phyloP scores from a whole-genome alignment of 2,329 filamentous ascomycete species.

The Exophiala oligosperma region DNA sequence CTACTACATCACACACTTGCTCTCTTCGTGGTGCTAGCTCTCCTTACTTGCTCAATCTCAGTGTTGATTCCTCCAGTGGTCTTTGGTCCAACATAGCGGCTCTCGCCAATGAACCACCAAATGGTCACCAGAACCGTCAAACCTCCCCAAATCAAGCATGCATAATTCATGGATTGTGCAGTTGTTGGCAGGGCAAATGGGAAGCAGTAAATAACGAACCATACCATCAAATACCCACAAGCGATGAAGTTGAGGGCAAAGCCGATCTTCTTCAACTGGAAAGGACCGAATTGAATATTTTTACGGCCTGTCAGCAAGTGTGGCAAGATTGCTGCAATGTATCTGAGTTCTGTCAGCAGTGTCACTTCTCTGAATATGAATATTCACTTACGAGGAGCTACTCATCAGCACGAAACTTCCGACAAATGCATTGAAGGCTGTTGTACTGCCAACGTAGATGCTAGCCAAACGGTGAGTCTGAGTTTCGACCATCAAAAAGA shows the following conservation, averaged over 20 bases:
- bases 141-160: constrained; percentile 53
- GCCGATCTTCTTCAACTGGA: constrained; percentile 55
- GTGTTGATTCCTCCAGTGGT: constrained; percentile 12
- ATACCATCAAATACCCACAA: constrained; percentile 55
- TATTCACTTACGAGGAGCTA: constrained; percentile 43
- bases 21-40: constrained; percentile 17
- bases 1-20: constrained; percentile 1
- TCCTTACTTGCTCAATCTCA: constrained; percentile 14
- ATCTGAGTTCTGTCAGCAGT: constrained; percentile 30
- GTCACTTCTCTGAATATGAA: neutral
- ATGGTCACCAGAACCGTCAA: constrained; percentile 50
- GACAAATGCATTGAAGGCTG: constrained; percentile 57
- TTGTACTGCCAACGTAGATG: constrained; percentile 44
- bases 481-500: constrained; percentile 38
- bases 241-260: constrained; percentile 51
- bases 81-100: constrained; percentile 15
- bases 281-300: constrained; percentile 53
- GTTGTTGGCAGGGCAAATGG: constrained; percentile 50
- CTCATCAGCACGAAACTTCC: constrained; percentile 61
- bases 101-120: constrained; percentile 41
- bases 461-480: constrained; percentile 46
- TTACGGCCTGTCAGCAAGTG: constrained; percentile 54
- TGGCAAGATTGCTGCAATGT: constrained; percentile 53
- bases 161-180: constrained; percentile 55
- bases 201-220: constrained; percentile 63